Conservation (phyloP, 2,329 filamentous ascomycete species). For the Pseudodiploospora longispora region DNA sequence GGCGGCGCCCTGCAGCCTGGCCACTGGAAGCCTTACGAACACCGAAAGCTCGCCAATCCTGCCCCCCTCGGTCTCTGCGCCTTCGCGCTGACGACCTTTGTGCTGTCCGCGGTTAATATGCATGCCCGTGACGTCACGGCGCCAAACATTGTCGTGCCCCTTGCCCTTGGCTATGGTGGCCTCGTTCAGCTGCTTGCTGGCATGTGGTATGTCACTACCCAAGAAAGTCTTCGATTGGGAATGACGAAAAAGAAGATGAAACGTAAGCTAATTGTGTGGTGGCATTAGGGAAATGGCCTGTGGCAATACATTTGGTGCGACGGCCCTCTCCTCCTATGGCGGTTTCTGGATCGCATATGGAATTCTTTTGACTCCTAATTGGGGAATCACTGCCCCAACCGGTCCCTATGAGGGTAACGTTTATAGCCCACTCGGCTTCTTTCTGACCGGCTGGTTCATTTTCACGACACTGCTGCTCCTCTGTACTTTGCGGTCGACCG, state of each 20-base stretch:
- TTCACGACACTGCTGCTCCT: constrained; percentile 69
- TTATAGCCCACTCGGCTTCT: constrained; percentile 60
- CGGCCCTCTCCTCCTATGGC: constrained; percentile 71
- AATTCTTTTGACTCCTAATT: constrained; percentile 62
- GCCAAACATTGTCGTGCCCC: constrained; percentile 60
- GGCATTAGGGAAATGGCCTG: constrained; percentile 67
- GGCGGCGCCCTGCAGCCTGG: constrained; percentile 69
- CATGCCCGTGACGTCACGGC: constrained; percentile 48
- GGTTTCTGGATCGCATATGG: constrained; percentile 76
- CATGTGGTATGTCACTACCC: constrained; percentile 62
- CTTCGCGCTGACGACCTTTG: constrained; percentile 78
- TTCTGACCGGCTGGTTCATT: constrained; percentile 75
- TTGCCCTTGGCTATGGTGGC: constrained; percentile 69
- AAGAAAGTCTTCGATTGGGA: not conserved
- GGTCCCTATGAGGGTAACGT: constrained; percentile 38
- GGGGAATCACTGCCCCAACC: constrained; percentile 44
- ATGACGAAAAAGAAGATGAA: not conserved
- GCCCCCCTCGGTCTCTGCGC: constrained; percentile 68
- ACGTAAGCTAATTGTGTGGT: constrained; percentile 7
- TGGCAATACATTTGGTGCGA: constrained; percentile 82
- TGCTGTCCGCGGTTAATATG: constrained; percentile 68
- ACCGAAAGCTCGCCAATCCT: constrained; percentile 71
- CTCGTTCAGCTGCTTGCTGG: constrained; percentile 71
- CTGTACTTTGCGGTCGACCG: constrained; percentile 67
- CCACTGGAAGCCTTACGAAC: constrained; percentile 52